These are phyloP conservation scores for Fusarium ramigenum DNA, from an alignment of 2,329 filamentous ascomycete species.

Conservation along the genomic window DNA sequence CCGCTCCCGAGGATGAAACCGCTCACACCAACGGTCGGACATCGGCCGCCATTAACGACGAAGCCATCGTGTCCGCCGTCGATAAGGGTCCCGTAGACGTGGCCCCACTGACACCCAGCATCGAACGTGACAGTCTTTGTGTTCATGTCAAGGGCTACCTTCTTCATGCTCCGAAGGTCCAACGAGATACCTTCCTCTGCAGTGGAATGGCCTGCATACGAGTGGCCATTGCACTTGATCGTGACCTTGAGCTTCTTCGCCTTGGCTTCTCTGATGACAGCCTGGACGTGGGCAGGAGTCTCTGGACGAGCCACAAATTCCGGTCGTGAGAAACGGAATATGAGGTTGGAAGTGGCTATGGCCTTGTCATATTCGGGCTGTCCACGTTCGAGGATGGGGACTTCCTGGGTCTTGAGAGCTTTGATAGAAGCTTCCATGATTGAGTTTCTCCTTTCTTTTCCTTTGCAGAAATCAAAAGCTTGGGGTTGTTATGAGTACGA, in stretches of 20 bases:
- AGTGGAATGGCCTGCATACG: not conserved
- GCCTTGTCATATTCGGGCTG: not conserved
- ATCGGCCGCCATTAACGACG: not conserved
- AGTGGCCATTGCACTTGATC: not conserved
- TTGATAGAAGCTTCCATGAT: not conserved
- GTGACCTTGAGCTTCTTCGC: not conserved
- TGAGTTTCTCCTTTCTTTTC: fast-evolving
- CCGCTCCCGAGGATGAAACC: not conserved
- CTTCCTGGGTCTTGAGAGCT: not conserved
- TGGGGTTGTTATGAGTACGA: not conserved
- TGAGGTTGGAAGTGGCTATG: not conserved
- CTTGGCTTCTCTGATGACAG: not conserved
- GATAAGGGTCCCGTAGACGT: not conserved
- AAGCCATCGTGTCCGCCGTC: not conserved
- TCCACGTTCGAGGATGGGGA: not conserved
- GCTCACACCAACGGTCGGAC: not conserved
- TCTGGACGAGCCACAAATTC: not conserved
- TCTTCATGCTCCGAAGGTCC: not conserved
- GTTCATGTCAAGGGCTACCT: not conserved
- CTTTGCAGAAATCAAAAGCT: not conserved
- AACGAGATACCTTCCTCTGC: not conserved
- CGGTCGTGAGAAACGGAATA: not conserved
- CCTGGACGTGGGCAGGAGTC: not conserved
- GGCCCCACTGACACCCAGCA: not conserved
- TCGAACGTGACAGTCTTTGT: not conserved